A percentile compares a stretch with the other conserved stretches of the same genome.
These are phyloP conservation scores for Metarhizium humberi DNA, from an alignment of 2,329 filamentous ascomycete species.

Conservation along the genomic window DNA sequence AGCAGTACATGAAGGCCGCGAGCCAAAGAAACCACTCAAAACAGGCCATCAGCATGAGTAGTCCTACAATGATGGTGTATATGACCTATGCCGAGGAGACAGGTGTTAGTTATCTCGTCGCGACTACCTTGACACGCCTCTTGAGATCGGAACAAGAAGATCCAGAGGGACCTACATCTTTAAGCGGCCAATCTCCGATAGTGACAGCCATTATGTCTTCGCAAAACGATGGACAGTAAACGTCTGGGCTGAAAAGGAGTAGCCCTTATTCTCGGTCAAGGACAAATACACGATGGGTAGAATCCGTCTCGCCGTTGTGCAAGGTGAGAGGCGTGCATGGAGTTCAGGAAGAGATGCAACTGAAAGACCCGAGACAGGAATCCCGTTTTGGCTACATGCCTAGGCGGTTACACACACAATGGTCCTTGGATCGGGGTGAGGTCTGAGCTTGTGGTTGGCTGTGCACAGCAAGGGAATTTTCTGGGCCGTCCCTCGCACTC, in stretches of 20 bases:
- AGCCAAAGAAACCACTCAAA: constrained; percentile 95
- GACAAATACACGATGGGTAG: background rate
- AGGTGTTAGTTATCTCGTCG: background rate
- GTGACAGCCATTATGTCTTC: constrained; percentile 27
- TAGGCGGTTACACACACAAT: background rate
- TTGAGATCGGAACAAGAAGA: background rate
- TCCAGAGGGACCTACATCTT: constrained; percentile 23
- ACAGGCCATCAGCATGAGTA: constrained; percentile 74
- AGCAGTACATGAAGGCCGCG: constrained; percentile 85
- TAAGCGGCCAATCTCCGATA: constrained; percentile 40
- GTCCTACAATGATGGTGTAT: constrained; percentile 71
- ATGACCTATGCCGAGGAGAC: constrained; percentile 58
- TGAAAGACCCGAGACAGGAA: background rate
- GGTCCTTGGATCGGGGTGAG: background rate
- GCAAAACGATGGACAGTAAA: background rate
- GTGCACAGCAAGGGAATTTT: background rate
- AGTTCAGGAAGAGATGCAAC: background rate
- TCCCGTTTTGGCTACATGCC: background rate
- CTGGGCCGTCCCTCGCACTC: background rate
- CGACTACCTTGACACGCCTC: background rate
- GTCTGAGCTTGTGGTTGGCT: constrained; percentile 6
- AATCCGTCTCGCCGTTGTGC: background rate
- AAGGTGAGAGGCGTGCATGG: background rate
- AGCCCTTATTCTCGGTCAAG: background rate
- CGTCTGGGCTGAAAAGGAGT: background rate